Conservation (phyloP, 805 yeast genomes). For the Gaillardinia entomophila region DNA sequence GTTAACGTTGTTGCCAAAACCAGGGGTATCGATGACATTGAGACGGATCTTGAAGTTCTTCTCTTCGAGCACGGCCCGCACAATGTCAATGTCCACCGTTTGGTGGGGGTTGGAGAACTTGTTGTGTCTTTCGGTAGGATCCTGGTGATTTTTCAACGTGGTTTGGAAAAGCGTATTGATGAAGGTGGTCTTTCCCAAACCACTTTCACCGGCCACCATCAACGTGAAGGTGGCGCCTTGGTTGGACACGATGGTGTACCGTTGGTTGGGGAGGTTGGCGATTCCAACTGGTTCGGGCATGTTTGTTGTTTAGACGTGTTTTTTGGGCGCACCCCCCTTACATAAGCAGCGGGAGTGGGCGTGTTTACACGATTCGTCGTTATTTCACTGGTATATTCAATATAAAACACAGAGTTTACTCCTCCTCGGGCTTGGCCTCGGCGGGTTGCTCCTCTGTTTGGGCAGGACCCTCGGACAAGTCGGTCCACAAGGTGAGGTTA, state of each 20-base stretch:
- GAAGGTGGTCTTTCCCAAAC: conserved; percentile 89
- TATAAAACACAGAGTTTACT: conserved; percentile 10
- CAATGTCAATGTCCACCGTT: conserved; percentile 74
- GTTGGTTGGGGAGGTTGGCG: conserved; percentile 68
- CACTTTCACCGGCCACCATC: conserved; percentile 88
- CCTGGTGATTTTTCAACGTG: conserved; percentile 54
- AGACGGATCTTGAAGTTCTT: conserved; percentile 72
- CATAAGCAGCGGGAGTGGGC: too few species aligned
- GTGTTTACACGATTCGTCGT: conserved; percentile 3
- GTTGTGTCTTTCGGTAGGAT: conserved; percentile 50
- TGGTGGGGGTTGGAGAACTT: conserved; percentile 49
- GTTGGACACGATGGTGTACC: conserved; percentile 70
- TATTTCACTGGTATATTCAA: background rate
- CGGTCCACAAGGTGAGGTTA: conserved; percentile 98
- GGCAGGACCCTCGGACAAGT: conserved; percentile 73
- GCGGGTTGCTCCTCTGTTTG: conserved; percentile 19
- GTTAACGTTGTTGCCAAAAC: conserved; percentile 87
- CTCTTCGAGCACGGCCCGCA: conserved; percentile 78
- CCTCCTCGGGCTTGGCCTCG: conserved; percentile 20
- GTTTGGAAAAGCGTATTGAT: conserved; percentile 82
- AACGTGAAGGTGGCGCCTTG: conserved; percentile 74
- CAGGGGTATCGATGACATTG: conserved; percentile 87
- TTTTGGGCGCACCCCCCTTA: too few species aligned
- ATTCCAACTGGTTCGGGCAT: conserved; percentile 63
- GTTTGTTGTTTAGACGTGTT: conserved; percentile 5